A percentile compares a stretch with the other conserved stretches of the same genome.
Evolutionary conservation across 2,329 filamentous ascomycete species (phyloP).

Genomic region (Fusarium verrucosum): DNA sequence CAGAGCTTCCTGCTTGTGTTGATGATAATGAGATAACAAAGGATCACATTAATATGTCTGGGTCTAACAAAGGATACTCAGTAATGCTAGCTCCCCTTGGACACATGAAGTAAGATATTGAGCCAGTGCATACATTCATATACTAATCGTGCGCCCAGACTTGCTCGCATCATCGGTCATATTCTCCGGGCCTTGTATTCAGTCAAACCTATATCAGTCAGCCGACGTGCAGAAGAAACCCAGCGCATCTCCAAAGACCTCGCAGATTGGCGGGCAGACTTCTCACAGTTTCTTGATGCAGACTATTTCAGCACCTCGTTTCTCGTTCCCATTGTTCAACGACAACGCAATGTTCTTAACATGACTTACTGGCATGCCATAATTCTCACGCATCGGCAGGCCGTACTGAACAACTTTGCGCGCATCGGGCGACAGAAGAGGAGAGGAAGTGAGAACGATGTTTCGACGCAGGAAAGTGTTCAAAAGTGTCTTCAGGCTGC

Average conservation of each 20-base stretch:
- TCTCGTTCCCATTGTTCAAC: slow-evolving; percentile 52
- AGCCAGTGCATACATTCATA: fast-evolving
- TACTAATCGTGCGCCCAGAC: slow-evolving; percentile 26
- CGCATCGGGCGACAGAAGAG: slow-evolving; percentile 18
- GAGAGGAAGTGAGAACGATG: slow-evolving; percentile 1
- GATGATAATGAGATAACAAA: slow-evolving; percentile 34
- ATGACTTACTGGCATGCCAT: slow-evolving; percentile 55
- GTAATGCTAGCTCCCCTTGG: slow-evolving; percentile 50
- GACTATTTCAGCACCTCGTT: slow-evolving; percentile 49
- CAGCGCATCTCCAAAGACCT: slow-evolving; percentile 46
- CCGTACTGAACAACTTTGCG: slow-evolving; percentile 50
- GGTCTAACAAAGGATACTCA: slow-evolving; percentile 20
- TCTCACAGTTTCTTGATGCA: slow-evolving; percentile 52
- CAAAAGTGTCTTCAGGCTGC: slow-evolving; percentile 35
- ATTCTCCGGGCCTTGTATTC: slow-evolving; percentile 51
- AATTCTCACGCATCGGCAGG: slow-evolving; percentile 53
- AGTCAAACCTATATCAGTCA: slow-evolving; percentile 47
- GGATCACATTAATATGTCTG: slow-evolving; percentile 27
- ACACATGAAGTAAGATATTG: slow-evolving; percentile 46
- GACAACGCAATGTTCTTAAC: slow-evolving; percentile 54
- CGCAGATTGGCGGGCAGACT: slow-evolving; percentile 48
- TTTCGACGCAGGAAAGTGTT: slow-evolving; percentile 30
- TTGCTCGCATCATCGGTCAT: slow-evolving; percentile 49
- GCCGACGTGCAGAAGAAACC: slow-evolving; percentile 40
- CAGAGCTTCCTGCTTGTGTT: slow-evolving; percentile 38